Percentiles rank a stretch among this genome's conserved stretches.
Conservation (phyloP, 768 basidiomycete genomes). For the Phallus indusiatus region DNA sequence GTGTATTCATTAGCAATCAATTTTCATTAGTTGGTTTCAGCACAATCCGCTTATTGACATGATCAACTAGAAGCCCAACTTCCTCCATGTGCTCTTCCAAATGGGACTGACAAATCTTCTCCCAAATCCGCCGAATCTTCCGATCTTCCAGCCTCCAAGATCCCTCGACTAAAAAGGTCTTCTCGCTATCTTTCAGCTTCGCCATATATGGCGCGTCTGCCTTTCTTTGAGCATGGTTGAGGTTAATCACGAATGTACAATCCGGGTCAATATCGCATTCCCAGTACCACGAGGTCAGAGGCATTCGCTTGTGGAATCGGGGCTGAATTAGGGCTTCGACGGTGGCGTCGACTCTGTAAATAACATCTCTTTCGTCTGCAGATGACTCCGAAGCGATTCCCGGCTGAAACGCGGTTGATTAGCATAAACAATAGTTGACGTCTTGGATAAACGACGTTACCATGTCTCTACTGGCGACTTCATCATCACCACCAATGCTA, state of each 20-base stretch:
- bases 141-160: neutral
- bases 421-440: neutral
- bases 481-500: neutral
- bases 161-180: neutral
- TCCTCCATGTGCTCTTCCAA: constrained; percentile 7
- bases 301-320: neutral
- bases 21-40: neutral
- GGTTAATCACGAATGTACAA: constrained; percentile 3
- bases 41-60: neutral
- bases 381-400: neutral
- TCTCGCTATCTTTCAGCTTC: neutral
- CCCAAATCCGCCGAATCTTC: constrained; percentile 1
- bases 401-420: neutral
- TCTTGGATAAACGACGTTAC: neutral
- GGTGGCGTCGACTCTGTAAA: neutral
- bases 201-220: constrained; percentile 1
- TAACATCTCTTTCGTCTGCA: neutral
- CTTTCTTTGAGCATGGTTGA: neutral
- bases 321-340: neutral
- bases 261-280: neutral
- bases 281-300: constrained; percentile 5
- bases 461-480: neutral
- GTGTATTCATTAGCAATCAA: neutral
- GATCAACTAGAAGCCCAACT: constrained; percentile 3
- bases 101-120: constrained; percentile 7